Conservation (phyloP, 78 protist genomes). For the Chrysochromulina parva region DNA sequence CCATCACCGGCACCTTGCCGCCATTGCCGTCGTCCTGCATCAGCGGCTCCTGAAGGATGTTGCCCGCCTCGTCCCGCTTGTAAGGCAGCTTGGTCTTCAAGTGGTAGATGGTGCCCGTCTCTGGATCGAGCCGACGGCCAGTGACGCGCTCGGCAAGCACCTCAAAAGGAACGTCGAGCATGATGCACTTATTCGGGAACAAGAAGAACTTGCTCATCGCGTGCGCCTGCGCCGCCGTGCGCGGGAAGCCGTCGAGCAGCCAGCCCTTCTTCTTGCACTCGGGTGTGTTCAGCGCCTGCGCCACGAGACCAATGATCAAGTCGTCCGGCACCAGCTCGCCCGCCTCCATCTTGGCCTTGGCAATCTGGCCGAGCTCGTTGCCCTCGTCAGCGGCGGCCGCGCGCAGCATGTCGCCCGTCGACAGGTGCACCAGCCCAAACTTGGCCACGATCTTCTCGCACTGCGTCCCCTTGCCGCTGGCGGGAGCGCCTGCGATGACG, state of each 20-base stretch:
- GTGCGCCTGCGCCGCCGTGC: conserved; percentile 70
- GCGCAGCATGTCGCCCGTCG: conserved; percentile 45
- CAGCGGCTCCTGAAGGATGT: too few relatives aligned
- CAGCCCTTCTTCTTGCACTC: conserved; percentile 20
- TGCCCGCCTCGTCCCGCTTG: too few relatives aligned
- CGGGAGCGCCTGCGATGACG: conserved; percentile 64
- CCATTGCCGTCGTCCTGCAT: too few relatives aligned
- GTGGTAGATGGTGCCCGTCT: conserved; percentile 1
- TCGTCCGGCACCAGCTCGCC: conserved; percentile 50
- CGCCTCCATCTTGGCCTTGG: background rate
- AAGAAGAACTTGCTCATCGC: conserved; percentile 34
- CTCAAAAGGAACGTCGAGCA: conserved; percentile 41
- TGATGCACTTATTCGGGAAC: background rate
- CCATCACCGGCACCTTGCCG: too few relatives aligned
- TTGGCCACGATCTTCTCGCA: conserved; percentile 11
- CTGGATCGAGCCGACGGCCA: conserved; percentile 68
- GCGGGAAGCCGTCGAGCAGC: conserved; percentile 85
- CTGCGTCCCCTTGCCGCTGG: conserved; percentile 69
- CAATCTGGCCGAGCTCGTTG: background rate
- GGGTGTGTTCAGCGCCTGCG: background rate
- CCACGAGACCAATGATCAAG: background rate
- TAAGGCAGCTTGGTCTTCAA: background rate
- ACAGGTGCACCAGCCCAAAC: conserved; percentile 15
- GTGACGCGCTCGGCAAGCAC: conserved; percentile 30
- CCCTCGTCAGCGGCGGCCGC: background rate